phyloP scores from a whole-genome alignment of 768 basidiomycete genomes.

The Lanmaoa pseudosensibilis region DNA sequence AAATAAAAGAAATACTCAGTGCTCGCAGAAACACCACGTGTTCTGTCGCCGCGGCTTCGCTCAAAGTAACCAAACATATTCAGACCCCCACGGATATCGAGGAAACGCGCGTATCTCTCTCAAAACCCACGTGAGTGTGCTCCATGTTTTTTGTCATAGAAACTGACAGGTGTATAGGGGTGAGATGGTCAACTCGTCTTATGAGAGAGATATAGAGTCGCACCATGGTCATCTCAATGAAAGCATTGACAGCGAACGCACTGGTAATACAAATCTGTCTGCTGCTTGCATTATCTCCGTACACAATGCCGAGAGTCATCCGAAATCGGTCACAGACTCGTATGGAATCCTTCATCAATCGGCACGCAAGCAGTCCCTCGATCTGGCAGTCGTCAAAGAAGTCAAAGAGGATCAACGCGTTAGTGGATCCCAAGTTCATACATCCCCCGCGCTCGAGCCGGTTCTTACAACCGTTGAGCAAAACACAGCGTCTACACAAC shows the following conservation, averaged over 20 bases:
- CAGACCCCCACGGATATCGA: background rate
- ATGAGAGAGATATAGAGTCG: background rate
- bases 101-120: background rate
- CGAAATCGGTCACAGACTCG: background rate
- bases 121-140: slow-evolving; percentile 1
- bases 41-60: background rate
- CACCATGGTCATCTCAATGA: background rate
- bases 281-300: background rate
- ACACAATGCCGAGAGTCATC: background rate
- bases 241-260: background rate
- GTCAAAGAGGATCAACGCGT: background rate
- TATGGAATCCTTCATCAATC: background rate
- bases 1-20: background rate
- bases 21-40: background rate
- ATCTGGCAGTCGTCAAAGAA: background rate
- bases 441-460: background rate
- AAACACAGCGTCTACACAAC: background rate
- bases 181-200: background rate
- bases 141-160: background rate
- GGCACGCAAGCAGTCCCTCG: background rate
- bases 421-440: background rate
- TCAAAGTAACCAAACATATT: background rate
- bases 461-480: background rate
- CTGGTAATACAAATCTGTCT: background rate
- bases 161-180: slow-evolving; percentile 5